phyloP scores from a whole-genome alignment of 139 green algal genomes.

The Ettlia oleoabundans region DNA sequence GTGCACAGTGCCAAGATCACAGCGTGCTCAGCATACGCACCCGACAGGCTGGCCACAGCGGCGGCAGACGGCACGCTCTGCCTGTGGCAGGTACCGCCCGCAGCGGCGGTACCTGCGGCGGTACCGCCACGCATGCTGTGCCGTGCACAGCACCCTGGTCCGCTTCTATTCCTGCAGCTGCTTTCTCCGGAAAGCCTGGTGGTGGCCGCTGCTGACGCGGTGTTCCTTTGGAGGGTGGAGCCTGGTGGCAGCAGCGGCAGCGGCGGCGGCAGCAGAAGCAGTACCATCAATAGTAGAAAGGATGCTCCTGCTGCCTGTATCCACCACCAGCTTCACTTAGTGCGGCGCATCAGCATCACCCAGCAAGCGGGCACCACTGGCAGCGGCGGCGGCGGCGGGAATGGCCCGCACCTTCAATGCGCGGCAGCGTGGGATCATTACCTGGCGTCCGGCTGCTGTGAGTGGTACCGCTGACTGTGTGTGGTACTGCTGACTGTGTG shows the following conservation, averaged over 20 bases:
- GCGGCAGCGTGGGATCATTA: conserved; percentile 5
- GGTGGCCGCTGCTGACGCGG: not conserved
- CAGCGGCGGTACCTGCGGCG: too few relatives aligned
- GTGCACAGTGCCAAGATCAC: not conserved
- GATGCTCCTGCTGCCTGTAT: too few relatives aligned
- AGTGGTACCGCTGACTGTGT: not conserved
- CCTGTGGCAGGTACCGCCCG: not conserved
- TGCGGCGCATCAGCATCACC: not conserved
- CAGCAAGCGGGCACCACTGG: not conserved
- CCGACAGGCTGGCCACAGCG: not conserved
- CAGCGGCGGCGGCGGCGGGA: not conserved
- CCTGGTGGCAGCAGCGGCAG: not conserved
- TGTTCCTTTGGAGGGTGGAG: conserved; percentile 13
- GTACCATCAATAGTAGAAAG: not conserved
- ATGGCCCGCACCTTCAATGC: not conserved
- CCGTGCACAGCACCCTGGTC: not conserved
- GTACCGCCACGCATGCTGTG: not conserved
- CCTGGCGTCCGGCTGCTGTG: not conserved
- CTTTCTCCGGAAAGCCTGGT: not conserved
- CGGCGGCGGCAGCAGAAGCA: not conserved
- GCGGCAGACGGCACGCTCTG: not conserved
- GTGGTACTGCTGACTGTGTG: not conserved
- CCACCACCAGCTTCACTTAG: not conserved
- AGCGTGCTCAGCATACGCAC: not conserved
- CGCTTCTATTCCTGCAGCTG: not conserved